Evolutionary conservation across 208 protist species (phyloP).

Genomic region (Wallacemonas sp.): DNA sequence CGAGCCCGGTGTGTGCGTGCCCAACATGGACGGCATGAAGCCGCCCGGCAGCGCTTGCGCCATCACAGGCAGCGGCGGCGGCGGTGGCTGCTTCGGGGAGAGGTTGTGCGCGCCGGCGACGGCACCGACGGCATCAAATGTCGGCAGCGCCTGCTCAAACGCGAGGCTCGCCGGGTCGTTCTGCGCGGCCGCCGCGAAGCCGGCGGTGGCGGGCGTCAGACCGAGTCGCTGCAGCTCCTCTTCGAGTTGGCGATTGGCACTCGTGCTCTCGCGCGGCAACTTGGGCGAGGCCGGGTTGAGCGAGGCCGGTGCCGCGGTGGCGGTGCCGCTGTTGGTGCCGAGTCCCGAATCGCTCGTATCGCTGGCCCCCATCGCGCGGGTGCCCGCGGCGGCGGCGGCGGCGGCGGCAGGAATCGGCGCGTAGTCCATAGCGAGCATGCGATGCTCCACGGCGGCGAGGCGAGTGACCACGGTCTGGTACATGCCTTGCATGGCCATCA

Average conservation of each 20-base stretch:
- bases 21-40: slow-evolving; percentile 20
- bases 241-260: slow-evolving; percentile 27
- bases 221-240: slow-evolving; percentile 42
- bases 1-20: neutral
- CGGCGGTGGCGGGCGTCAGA: slow-evolving; percentile 21
- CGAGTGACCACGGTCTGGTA: neutral
- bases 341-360: too few species aligned
- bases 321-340: neutral
- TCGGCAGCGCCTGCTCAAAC: slow-evolving; percentile 11
- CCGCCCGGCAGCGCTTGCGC: slow-evolving; percentile 8
- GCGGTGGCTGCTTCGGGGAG: neutral
- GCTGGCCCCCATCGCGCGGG: neutral
- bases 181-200: slow-evolving; percentile 27
- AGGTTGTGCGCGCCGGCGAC: neutral
- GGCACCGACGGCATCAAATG: neutral
- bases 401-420: slow-evolving; percentile 1
- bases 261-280: neutral
- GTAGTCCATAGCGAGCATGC: slow-evolving; percentile 13
- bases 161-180: slow-evolving; percentile 15
- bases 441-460: slow-evolving; percentile 10
- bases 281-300: neutral
- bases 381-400: neutral
- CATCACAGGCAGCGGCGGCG: neutral
- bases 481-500: neutral
- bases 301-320: neutral